These are phyloP conservation scores for Fusarium poae DNA, from an alignment of 2,329 filamentous ascomycete genomes.

Conservation along the genomic window DNA sequence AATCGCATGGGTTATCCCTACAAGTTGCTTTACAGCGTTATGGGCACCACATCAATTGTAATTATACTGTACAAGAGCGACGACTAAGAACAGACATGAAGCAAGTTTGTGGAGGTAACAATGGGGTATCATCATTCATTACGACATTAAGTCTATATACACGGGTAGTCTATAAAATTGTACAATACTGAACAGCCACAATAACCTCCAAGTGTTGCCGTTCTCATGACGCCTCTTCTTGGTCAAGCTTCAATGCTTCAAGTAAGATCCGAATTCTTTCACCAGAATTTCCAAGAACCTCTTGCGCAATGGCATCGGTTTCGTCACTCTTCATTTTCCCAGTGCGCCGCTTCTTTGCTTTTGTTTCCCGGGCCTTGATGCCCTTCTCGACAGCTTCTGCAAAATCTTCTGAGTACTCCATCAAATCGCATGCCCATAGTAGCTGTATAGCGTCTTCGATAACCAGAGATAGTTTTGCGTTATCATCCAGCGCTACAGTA, in stretches of 20 bases:
- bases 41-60: slow-evolving; percentile 13
- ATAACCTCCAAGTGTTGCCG: slow-evolving; percentile 2
- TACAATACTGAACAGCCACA: slow-evolving; percentile 31
- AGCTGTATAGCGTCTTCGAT: slow-evolving; percentile 74
- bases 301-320: slow-evolving; percentile 58
- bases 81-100: background rate
- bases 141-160: slow-evolving; percentile 44
- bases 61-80: slow-evolving; percentile 33
- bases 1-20: background rate
- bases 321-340: slow-evolving; percentile 52
- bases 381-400: slow-evolving; percentile 60
- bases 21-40: background rate
- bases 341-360: slow-evolving; percentile 59
- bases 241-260: slow-evolving; percentile 50
- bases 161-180: slow-evolving; percentile 40
- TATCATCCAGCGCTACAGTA: slow-evolving; percentile 71
- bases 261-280: slow-evolving; percentile 59
- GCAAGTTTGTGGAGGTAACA: background rate
- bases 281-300: slow-evolving; percentile 60
- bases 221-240: slow-evolving; percentile 33
- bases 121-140: slow-evolving; percentile 44
- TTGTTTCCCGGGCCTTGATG: slow-evolving; percentile 63
- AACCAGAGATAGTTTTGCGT: slow-evolving; percentile 78
- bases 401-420: slow-evolving; percentile 55
- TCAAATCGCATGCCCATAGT: slow-evolving; percentile 56